Evolutionary conservation across 2,329 filamentous ascomycete genomes (phyloP), one percentile per base, ranked within the genome.

Genomic region (Colletotrichum eremochloae): DNA sequence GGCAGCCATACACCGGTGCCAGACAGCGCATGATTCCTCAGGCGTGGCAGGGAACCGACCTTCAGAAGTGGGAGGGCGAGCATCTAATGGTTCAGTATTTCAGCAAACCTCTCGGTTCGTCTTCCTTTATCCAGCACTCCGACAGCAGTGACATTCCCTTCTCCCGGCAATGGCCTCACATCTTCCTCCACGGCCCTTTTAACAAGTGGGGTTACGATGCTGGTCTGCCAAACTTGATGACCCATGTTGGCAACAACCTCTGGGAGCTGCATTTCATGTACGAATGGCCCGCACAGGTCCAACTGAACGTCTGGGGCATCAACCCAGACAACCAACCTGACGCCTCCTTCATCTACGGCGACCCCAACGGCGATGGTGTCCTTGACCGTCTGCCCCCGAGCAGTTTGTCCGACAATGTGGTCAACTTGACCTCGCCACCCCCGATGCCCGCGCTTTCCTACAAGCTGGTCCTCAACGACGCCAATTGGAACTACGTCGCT

Each of bases 301-400:
- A 92, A 76, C 81, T 92, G 71, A 92, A 92, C 75, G 84, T 91
- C 6, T 92, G 91, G 90, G 91, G 90, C 63, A 89, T 92, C 78
- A 90, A 92, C 75, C 86, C 87, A 0, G 86, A 91, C 78, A 89
- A 89, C 29, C 81, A 87, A 75, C 90, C 90, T 0, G 90, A 92
- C 78, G 84, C 89, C 72, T 86, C 86, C 9, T 85, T 84, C 68
- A 86, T 91, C 1, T 88, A 86, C 73, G 91, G 90, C 38, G 91
- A 92, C 77, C 85, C 90, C n/a, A 88, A 92, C 76, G 82, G 83
- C 40, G 90, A 92, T 76, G 84, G 84, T 5, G 83, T 92, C 7
- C 81, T 92, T 36, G 90, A 92, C 77, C 88, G 89, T 60, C 84
- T 92, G 46, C 88, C 89, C 2, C 90, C 90, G 2, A 88, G 86